Percentiles rank a stretch among this genome's conserved stretches.
phyloP scores from a whole-genome alignment of 192 early-diverging fungal species.

The Backusella tuberculispora region DNA sequence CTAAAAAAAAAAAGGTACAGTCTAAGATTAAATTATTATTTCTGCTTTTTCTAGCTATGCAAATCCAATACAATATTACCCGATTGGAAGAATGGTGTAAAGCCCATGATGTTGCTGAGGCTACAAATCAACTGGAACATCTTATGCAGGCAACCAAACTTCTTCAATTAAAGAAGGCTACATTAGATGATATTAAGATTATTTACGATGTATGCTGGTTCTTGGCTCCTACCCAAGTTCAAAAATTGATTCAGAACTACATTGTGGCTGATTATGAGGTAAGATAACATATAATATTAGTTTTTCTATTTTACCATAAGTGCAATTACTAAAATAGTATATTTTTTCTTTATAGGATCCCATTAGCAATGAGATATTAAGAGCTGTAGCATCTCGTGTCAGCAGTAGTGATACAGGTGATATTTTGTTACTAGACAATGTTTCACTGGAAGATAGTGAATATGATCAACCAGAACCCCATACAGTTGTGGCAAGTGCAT shows the following conservation, averaged over 20 bases:
- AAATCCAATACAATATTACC: slow-evolving; percentile 99
- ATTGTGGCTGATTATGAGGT: slow-evolving; percentile 96
- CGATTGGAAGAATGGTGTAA: slow-evolving; percentile 99
- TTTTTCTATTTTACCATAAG: background rate
- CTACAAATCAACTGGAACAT: slow-evolving; percentile 88
- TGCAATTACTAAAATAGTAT: slow-evolving; percentile 2
- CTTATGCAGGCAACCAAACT: slow-evolving; percentile 97
- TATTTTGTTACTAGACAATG: slow-evolving; percentile 84
- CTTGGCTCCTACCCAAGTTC: slow-evolving; percentile 95
- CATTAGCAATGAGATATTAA: slow-evolving; percentile 85
- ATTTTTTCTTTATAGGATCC: slow-evolving; percentile 52
- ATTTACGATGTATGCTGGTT: slow-evolving; percentile 99
- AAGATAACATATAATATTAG: background rate
- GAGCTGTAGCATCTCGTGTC: slow-evolving; percentile 84
- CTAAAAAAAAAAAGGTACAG: background rate
- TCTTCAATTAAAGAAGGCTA: slow-evolving; percentile 90
- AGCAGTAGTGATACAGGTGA: slow-evolving; percentile 87
- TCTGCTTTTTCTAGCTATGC: slow-evolving; percentile 65
- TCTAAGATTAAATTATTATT: background rate
- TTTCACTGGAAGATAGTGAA: slow-evolving; percentile 61
- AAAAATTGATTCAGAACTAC: slow-evolving; percentile 95
- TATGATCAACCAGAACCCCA: slow-evolving; percentile 57
- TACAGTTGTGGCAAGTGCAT: slow-evolving; percentile 47
- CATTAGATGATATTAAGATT: slow-evolving; percentile 88
- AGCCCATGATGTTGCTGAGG: slow-evolving; percentile 88